Base-by-base conservation (phyloP, 2,329 filamentous ascomycete genomes). In the Penicillium sp. region DNA sequence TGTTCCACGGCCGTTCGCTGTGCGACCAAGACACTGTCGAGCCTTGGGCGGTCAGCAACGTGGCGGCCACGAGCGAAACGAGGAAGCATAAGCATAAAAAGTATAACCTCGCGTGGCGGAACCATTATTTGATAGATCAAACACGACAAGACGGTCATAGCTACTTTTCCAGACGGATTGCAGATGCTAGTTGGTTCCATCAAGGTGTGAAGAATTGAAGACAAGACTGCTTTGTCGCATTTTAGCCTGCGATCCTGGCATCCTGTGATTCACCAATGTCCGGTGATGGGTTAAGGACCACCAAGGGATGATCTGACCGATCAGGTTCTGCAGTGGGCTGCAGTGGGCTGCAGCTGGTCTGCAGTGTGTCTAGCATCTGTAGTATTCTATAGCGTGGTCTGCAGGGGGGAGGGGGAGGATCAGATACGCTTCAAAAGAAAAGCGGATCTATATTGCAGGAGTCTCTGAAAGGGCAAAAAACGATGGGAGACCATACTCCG, bases 41-140 rank as follows among this genome's bases (percentile, higher is more conserved):
- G 5, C 36, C 36, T 14, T 39, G 48, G 56, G 52, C 55, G 59
- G 59, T 59, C 51, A 62, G 61, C 59, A 70, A 69, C 68, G 68
- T 71, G 68, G 68, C 67, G 58, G 63, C 67, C 67, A 71, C 67
- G 67, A 70, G 67, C n/a, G n/a, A 66, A 39, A 52, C 46, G 60
- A 61, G 50, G 21, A 39, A 19, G 16, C 36, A 14, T 39, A 48
- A 44, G 53, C 49, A 48, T 46, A 40, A 48, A 52, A 54, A 58
- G 42, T 34, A 19, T 45, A 48, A 45, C 28, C 19, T 51, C 56
- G 57, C 52, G 54, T 61, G 49, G 56, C 50, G 10, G 52, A 33
- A 19, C 34, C 4, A 9, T 10, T 3, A 33, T 33, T 10, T 56
- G 52, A 60, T 26, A 24, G 37, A 47, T 58, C 46, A 24, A 16